phyloP scores from a whole-genome alignment of 495 filamentous ascomycete genomes.

The Neurospora tetrasperma region DNA sequence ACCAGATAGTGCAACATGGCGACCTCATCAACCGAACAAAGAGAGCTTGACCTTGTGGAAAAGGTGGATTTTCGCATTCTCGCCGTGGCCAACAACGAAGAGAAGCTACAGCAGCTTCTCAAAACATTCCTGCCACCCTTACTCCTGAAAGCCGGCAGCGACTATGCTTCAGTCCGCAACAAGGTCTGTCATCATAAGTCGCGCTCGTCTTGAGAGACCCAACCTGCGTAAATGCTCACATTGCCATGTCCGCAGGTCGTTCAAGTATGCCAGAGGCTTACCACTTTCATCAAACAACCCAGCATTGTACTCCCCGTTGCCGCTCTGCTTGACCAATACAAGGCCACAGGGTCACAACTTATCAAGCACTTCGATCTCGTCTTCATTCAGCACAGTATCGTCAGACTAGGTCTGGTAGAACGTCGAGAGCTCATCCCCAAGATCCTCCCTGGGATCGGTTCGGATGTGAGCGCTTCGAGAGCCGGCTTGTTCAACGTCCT shows the following conservation, averaged over 20 bases:
- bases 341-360: slow-evolving; percentile 56
- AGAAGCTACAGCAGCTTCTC: slow-evolving; percentile 66
- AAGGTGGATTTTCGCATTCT: slow-evolving; percentile 88
- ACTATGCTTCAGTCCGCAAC: slow-evolving; percentile 68
- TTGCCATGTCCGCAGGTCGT: slow-evolving; percentile 39
- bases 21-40: slow-evolving; percentile 43
- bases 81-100: slow-evolving; percentile 65
- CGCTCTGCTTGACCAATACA: slow-evolving; percentile 80
- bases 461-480: slow-evolving; percentile 54
- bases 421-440: slow-evolving; percentile 54
- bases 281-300: slow-evolving; percentile 31
- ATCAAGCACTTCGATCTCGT: slow-evolving; percentile 81
- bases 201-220: not conserved
- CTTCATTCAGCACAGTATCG: slow-evolving; percentile 80
- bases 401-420: slow-evolving; percentile 46
- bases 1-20: slow-evolving; percentile 12
- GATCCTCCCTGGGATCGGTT: slow-evolving; percentile 60
- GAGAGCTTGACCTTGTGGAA: slow-evolving; percentile 75
- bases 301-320: slow-evolving; percentile 75
- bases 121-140: slow-evolving; percentile 71
- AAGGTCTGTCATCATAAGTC: slow-evolving; percentile 44
- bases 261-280: slow-evolving; percentile 55
- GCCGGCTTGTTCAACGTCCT: slow-evolving; percentile 77
- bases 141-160: slow-evolving; percentile 73
- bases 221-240: not conserved